phyloP scores from a whole-genome alignment of 179 eudicot species.

The Beta macrorhiza region DNA sequence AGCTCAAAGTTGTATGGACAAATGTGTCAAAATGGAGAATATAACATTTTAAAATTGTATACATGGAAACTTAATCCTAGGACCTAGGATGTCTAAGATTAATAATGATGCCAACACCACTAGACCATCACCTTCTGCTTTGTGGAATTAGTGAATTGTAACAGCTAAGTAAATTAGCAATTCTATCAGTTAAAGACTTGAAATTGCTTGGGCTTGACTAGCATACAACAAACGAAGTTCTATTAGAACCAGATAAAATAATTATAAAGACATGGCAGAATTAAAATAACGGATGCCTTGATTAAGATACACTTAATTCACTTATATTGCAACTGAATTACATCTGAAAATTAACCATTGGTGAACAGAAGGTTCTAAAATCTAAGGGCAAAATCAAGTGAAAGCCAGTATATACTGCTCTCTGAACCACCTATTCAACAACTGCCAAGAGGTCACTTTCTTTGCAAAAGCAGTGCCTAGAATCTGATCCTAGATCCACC shows the following conservation, averaged over 20 bases:
- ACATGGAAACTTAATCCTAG: too few relatives aligned
- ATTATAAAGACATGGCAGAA: background rate
- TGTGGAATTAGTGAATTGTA: too few relatives aligned
- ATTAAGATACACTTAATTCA: background rate
- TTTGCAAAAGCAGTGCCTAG: constrained; percentile 72
- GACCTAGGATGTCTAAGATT: too few relatives aligned
- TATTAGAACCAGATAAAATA: background rate
- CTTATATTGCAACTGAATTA: background rate
- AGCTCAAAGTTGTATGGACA: too few relatives aligned
- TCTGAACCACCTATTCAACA: constrained; percentile 50
- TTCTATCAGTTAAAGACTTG: too few relatives aligned
- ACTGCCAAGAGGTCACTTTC: constrained; percentile 78
- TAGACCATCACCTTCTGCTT: too few relatives aligned
- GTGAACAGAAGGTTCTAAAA: background rate
- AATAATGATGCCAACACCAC: too few relatives aligned
- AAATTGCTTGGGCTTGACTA: too few relatives aligned
- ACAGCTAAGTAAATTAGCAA: too few relatives aligned
- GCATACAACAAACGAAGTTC: too few relatives aligned
- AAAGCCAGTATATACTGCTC: background rate
- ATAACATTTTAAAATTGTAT: too few relatives aligned
- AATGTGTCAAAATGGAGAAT: too few relatives aligned
- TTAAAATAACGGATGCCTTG: background rate
- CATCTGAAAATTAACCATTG: background rate
- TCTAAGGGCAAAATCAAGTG: constrained; percentile 6
- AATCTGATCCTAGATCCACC: constrained; percentile 81